These are phyloP conservation scores for Ballota nigra DNA, from an alignment of 257 asterid species.

Conservation along the genomic window DNA sequence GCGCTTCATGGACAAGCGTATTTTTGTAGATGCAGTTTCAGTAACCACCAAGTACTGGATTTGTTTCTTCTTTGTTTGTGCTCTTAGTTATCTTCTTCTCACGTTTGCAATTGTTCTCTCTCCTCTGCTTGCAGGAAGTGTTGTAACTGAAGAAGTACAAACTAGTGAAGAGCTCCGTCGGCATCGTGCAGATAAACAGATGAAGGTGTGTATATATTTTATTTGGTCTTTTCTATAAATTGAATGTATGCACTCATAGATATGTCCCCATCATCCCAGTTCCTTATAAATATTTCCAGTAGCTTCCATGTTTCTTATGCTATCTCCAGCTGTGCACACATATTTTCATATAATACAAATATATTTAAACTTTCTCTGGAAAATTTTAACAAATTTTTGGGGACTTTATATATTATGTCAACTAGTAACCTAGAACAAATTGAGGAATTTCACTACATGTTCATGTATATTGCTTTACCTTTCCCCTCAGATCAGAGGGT, in stretches of 20 bases:
- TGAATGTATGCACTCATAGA: background rate
- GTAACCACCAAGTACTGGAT: background rate
- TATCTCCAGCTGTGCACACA: background rate
- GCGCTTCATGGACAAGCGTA: background rate
- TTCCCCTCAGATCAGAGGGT: background rate
- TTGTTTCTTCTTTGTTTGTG: conserved; percentile 1
- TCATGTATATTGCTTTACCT: background rate
- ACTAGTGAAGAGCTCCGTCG: conserved; percentile 27
- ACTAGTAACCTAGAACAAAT: background rate
- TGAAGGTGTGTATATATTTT: conserved; percentile 34
- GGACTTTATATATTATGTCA: background rate
- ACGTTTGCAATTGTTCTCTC: background rate
- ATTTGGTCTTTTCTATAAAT: conserved; percentile 4
- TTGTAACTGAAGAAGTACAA: conserved; percentile 41
- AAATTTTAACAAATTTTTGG: background rate
- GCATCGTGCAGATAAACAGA: conserved; percentile 37
- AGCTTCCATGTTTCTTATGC: background rate
- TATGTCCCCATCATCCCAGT: background rate
- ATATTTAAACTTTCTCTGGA: background rate
- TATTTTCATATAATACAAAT: background rate
- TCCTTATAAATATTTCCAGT: background rate
- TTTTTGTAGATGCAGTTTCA: background rate
- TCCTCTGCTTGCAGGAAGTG: conserved; percentile 51
- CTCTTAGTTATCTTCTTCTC: background rate
- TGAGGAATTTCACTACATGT: background rate